These are phyloP conservation scores for apple (Malus domestica) DNA, from an alignment of 306 rosid genomes.

Conservation along the genomic window ASM211411v1 NC_041793.1:33643001-33643500, in stretches of 20 bases:
- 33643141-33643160: conserved; percentile 42
- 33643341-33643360: conserved; percentile 15
- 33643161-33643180: background rate
- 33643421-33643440: background rate
- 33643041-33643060: conserved; percentile 21
- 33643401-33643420: background rate
- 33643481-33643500: background rate
- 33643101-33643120: conserved; percentile 38
- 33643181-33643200: background rate
- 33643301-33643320: conserved; percentile 18
- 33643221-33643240: background rate
- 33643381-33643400: background rate
- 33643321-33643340: conserved; percentile 16
- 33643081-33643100: conserved; percentile 29
- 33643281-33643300: conserved; percentile 13
- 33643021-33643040: conserved; percentile 12
- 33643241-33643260: conserved; percentile 30
- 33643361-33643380: background rate
- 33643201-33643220: background rate
- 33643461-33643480: background rate
- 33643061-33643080: conserved; percentile 11
- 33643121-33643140: conserved; percentile 51
- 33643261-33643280: conserved; percentile 25
- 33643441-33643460: background rate
- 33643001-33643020: conserved; percentile 2